Base-by-base conservation (phyloP, 202 grass and related monocot species). In the Brachypodium distachyon region DNA sequence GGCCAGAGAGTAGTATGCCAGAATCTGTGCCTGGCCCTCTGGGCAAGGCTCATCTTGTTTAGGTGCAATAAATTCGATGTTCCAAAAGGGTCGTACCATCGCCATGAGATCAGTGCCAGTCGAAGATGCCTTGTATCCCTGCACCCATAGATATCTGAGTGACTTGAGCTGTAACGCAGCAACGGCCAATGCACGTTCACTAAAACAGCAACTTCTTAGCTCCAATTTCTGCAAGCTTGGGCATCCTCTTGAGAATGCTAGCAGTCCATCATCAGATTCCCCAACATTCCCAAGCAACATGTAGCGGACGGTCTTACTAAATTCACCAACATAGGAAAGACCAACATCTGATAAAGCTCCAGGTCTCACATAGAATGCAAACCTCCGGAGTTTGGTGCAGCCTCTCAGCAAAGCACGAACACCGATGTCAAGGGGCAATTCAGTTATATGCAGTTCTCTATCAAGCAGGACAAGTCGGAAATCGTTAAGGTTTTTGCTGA, bases 101-200 rank as follows among this genome's bases (percentile, higher is more conserved):
- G 70, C 56, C 46, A 83, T 74, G 49, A 99, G 89, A 72, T 92
- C 87, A 3, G 18, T 21, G 10, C 91, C 92, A 56, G 46, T 82
- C 28, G 66, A 61, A 82, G 91, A 90, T 77, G 89, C 85, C 74
- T 50, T 85, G 74, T 95, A 95, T 44, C 92, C 96, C 64, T 99
- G 96, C 87, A 99, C 96, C 96, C 96, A 99, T 50, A 99, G 84
- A 81, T 99, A 99, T 80, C 89, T 92, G 60, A 99, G 84, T 21
- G 89, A 92, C 38, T 82, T 83, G 3, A 98, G 83, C 56, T 64
- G 76, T 73, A 87, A 70, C 2, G 87, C 92, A 6, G 96, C 96
- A 55, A 81, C 44, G 6, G 92, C 89, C 67, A 99, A 81, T 52
- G 91, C 85, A 67, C 34, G 92, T 67, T 95, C 96, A 71, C 64